phyloP scores from a whole-genome alignment of 2,329 filamentous ascomycete genomes.

The Saccharata proteae region DNA sequence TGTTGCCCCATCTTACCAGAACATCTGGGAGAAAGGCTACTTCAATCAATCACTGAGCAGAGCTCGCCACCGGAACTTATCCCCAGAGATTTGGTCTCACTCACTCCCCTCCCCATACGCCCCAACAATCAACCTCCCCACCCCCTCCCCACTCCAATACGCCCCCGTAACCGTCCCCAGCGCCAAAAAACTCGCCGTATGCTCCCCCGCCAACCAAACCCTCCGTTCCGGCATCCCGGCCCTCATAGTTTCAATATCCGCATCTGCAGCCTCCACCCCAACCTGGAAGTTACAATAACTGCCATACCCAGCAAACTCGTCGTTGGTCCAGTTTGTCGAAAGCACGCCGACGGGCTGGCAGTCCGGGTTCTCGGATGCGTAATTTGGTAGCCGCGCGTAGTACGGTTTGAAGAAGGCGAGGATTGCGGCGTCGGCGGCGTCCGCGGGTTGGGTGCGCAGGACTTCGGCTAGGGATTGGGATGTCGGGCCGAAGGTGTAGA shows the following conservation, averaged over 20 bases:
- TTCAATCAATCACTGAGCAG: no score
- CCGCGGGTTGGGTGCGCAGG: conserved; percentile 13
- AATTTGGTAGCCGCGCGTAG: conserved; percentile 62
- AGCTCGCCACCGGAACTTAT: no score
- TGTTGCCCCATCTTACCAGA: no score
- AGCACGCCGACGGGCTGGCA: conserved; percentile 54
- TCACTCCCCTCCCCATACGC: conserved; percentile 33
- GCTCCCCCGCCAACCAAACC: conserved; percentile 80
- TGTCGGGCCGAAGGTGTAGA: conserved; percentile 58
- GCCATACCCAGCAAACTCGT: conserved; percentile 69
- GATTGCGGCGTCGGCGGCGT: conserved; percentile 37
- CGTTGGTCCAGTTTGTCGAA: conserved; percentile 66
- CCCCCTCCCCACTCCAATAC: conserved; percentile 79
- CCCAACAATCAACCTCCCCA: conserved; percentile 52
- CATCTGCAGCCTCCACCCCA: conserved; percentile 56
- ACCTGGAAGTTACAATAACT: conserved; percentile 79
- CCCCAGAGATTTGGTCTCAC: no score
- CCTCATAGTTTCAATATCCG: conserved; percentile 53
- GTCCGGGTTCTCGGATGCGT: conserved; percentile 36
- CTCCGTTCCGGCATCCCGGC: conserved; percentile 48
- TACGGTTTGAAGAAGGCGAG: conserved; percentile 64
- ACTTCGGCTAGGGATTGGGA: conserved; percentile 19
- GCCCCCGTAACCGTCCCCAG: conserved; percentile 82
- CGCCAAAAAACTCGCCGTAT: conserved; percentile 81
- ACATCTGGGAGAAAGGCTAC: no score